These are phyloP conservation scores for Hirschfeldia incana DNA, from an alignment of 345 rosid genomes.

Conservation along the genomic window DNA sequence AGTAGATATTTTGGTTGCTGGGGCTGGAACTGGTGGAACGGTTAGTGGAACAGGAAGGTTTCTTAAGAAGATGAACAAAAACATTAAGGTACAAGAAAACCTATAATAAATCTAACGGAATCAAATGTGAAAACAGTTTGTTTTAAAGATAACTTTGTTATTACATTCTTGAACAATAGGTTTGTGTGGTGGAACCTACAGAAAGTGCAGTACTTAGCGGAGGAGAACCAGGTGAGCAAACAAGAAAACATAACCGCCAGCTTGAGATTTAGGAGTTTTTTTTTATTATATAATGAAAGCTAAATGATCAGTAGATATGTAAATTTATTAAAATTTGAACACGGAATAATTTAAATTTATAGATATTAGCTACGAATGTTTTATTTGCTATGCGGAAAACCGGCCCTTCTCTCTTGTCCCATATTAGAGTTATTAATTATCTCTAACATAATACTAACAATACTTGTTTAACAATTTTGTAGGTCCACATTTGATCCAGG, in stretches of 20 bases:
- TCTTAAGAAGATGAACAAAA: slow-evolving; percentile 62
- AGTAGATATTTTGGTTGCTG: slow-evolving; percentile 55
- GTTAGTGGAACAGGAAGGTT: slow-evolving; percentile 62
- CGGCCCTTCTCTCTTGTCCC: neutral
- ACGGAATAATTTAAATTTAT: too few species aligned
- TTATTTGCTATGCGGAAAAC: too few species aligned
- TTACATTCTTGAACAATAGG: slow-evolving; percentile 28
- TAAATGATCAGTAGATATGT: neutral
- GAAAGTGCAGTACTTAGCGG: slow-evolving; percentile 43
- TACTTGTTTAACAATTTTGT: neutral
- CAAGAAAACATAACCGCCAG: neutral
- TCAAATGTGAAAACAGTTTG: neutral
- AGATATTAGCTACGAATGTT: neutral
- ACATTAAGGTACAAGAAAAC: slow-evolving; percentile 50
- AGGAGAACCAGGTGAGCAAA: slow-evolving; percentile 32
- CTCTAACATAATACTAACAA: neutral
- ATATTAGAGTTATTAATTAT: neutral
- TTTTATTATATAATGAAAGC: neutral
- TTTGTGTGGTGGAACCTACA: slow-evolving; percentile 38
- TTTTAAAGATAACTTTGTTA: neutral
- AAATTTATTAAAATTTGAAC: too few species aligned
- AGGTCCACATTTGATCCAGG: slow-evolving; percentile 63
- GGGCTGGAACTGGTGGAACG: slow-evolving; percentile 70
- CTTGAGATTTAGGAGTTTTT: neutral
- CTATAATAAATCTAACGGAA: neutral